Conservation (phyloP, 1,139 yeast species). For the Candida albicans region DNA sequence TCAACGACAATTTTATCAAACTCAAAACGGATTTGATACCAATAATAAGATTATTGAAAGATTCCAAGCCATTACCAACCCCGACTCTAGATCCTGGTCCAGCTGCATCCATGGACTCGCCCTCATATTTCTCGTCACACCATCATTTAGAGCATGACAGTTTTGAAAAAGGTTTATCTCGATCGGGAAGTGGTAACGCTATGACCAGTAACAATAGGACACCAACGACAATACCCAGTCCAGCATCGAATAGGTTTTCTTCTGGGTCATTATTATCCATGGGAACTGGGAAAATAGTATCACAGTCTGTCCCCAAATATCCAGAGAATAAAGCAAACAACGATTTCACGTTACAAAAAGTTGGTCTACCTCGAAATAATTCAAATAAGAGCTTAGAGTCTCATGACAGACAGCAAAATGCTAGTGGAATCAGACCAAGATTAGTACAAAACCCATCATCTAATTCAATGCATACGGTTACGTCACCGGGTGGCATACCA, state of each 20-base stretch:
- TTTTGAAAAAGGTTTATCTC: constrained; percentile 7
- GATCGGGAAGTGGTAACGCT: constrained; percentile 8
- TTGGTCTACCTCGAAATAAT: constrained; percentile 10
- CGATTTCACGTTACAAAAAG: constrained; percentile 17
- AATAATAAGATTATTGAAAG: constrained; percentile 50
- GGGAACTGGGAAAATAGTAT: constrained; percentile 45
- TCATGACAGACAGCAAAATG: constrained; percentile 1
- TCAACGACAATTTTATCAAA: constrained; percentile 50
- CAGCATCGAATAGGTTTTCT: constrained; percentile 42
- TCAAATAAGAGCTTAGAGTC: constrained; percentile 11
- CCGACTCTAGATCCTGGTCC: constrained; percentile 50
- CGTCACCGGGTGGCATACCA: constrained; percentile 8
- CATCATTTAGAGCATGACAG: constrained; percentile 13
- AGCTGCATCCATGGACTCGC: constrained; percentile 31
- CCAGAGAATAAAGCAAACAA: constrained; percentile 9
- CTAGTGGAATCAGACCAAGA: constrained; percentile 26
- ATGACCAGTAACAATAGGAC: constrained; percentile 2
- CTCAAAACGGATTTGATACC: constrained; percentile 56
- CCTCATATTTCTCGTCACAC: constrained; percentile 31
- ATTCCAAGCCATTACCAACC: constrained; percentile 57
- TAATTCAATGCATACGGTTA: constrained; percentile 11
- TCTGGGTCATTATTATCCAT: constrained; percentile 40
- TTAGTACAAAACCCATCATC: constrained; percentile 25
- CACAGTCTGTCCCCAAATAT: constrained; percentile 28
- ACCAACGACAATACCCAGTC: constrained; percentile 30